A percentile compares a stretch with the other conserved stretches of the same genome.
Conservation (phyloP, 306 rosid genomes). For the Cucurbita pepo region DNA sequence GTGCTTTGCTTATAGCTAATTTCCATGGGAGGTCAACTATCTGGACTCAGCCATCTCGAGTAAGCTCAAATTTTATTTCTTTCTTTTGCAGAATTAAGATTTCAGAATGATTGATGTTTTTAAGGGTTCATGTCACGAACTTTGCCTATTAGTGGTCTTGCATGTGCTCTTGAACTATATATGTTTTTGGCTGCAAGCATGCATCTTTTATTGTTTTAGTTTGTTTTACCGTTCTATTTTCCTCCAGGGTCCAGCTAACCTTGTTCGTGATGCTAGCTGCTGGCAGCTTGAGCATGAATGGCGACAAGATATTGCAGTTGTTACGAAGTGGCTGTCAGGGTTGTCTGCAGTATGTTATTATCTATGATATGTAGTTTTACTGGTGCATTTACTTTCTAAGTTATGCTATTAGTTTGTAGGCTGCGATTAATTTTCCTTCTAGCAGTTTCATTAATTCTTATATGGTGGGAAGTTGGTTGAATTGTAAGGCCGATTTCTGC, state of each 20-base stretch:
- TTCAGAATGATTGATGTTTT: neutral
- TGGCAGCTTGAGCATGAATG: slow-evolving; percentile 96
- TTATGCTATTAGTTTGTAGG: neutral
- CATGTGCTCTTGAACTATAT: neutral
- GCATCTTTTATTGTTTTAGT: neutral
- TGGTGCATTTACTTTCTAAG: neutral
- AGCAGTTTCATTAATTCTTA: neutral
- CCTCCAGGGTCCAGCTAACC: slow-evolving; percentile 72
- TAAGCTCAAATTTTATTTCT: slow-evolving; percentile 22
- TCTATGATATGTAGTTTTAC: slow-evolving; percentile 4
- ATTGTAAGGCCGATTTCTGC: neutral
- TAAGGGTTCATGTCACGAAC: neutral
- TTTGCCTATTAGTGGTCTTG: neutral
- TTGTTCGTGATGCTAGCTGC: slow-evolving; percentile 77
- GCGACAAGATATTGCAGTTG: slow-evolving; percentile 99
- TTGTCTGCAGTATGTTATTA: slow-evolving; percentile 65
- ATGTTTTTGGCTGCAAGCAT: neutral
- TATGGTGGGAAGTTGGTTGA: neutral
- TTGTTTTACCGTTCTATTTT: slow-evolving; percentile 9
- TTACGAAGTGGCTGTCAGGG: slow-evolving; percentile 93
- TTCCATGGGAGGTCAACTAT: slow-evolving; percentile 96
- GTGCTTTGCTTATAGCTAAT: slow-evolving; percentile 76
- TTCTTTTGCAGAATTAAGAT: neutral
- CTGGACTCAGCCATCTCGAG: slow-evolving; percentile 95
- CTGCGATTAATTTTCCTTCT: neutral